These are phyloP conservation scores for Aspergillus brunneoviolaceus DNA, from an alignment of 2,329 filamentous ascomycete genomes.

Conservation along the genomic window DNA sequence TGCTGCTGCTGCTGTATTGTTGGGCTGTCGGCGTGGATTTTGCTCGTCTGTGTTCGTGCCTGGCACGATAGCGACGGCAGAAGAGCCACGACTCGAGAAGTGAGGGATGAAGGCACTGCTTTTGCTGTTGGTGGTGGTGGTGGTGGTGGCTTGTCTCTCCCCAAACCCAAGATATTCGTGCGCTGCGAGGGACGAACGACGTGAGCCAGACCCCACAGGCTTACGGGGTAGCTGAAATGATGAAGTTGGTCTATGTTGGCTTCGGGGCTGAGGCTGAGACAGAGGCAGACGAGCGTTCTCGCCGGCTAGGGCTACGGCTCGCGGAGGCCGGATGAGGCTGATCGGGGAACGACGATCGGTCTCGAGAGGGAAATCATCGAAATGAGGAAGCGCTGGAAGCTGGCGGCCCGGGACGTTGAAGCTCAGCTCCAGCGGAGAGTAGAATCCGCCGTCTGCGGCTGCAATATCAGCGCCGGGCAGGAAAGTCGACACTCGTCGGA, in stretches of 20 bases:
- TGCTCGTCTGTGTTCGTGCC: conserved; percentile 5
- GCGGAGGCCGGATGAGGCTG: conserved; percentile 30
- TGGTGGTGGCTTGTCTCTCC: conserved; percentile 14
- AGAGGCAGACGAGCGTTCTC: conserved; percentile 20
- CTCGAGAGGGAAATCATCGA: conserved; percentile 40
- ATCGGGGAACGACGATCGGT: conserved; percentile 26
- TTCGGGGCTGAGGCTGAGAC: conserved; percentile 19
- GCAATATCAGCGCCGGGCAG: conserved; percentile 15
- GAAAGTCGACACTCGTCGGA: conserved; percentile 37
- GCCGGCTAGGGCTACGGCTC: conserved; percentile 33
- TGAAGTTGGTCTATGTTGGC: conserved; percentile 23
- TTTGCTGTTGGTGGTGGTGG: background rate
- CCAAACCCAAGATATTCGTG: conserved; percentile 19
- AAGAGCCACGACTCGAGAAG: conserved; percentile 26
- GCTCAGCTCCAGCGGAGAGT: conserved; percentile 48
- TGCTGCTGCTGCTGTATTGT: conserved; percentile 9
- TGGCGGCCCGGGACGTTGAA: conserved; percentile 47
- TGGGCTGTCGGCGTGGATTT: background rate
- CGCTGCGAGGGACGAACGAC: conserved; percentile 28
- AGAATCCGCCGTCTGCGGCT: conserved; percentile 13
- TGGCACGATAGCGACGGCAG: conserved; percentile 14
- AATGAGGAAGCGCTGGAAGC: conserved; percentile 47
- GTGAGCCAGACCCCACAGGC: conserved; percentile 36
- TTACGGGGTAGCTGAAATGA: conserved; percentile 37
- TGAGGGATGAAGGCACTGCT: conserved; percentile 30